A percentile compares a stretch with the other conserved stretches of the same genome.
Evolutionary conservation across 208 protist species (phyloP).

Genomic region (Trypanosoma platydactyli): DNA sequence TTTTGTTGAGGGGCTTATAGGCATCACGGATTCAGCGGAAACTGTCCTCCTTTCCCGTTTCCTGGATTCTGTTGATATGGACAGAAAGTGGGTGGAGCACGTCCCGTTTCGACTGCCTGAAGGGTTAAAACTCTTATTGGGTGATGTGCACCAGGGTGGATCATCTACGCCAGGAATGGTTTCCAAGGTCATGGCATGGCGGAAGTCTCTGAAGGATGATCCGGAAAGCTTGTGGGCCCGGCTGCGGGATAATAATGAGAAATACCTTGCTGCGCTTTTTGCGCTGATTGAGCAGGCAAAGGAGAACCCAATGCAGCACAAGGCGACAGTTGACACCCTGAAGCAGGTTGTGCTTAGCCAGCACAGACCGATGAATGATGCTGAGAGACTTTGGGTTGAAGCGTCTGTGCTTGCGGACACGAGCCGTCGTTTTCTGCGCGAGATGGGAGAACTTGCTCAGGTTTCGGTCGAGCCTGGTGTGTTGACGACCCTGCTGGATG

Average conservation of each 20-base stretch:
- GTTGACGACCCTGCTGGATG: constrained; percentile 82
- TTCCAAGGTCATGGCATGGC: constrained; percentile 91
- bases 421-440: constrained; percentile 51
- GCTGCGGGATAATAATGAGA: constrained; percentile 66
- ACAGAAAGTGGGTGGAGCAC: constrained; percentile 62
- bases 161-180: constrained; percentile 95
- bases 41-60: constrained; percentile 45
- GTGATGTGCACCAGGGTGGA: constrained; percentile 89
- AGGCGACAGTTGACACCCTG: constrained; percentile 13
- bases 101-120: constrained; percentile 73
- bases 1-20: constrained; percentile 60
- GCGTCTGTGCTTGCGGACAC: constrained; percentile 39
- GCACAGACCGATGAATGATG: constrained; percentile 15
- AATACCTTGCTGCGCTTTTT: constrained; percentile 58
- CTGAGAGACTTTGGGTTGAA: constrained; percentile 44
- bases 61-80: constrained; percentile 47
- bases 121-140: constrained; percentile 87
- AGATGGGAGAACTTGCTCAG: constrained; percentile 80
- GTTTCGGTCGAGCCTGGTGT: constrained; percentile 89
- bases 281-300: constrained; percentile 31
- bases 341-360: constrained; percentile 30
- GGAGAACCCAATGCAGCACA: constrained; percentile 23
- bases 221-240: constrained; percentile 70
- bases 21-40: constrained; percentile 32
- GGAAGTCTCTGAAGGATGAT: constrained; percentile 40